These are phyloP conservation scores for Tetrapisispora taiwanensis DNA, from an alignment of 805 yeast genomes.

Conservation along the genomic window DNA sequence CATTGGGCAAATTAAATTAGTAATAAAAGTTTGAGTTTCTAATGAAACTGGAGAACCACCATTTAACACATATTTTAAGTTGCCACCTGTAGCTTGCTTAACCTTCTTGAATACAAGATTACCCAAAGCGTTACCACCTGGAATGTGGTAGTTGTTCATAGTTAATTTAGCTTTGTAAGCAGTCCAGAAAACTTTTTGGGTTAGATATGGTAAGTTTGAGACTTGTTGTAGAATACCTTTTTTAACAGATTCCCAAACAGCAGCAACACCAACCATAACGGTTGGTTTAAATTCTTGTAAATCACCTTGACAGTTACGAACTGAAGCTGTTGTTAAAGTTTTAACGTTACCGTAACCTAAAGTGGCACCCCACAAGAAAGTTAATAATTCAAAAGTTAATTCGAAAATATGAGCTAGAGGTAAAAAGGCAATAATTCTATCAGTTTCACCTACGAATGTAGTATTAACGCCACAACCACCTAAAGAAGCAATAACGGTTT, in stretches of 20 bases:
- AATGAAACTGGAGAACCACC: slow-evolving; percentile 91
- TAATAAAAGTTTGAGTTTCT: slow-evolving; percentile 75
- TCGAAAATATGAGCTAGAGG: slow-evolving; percentile 97
- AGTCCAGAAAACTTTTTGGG: slow-evolving; percentile 82
- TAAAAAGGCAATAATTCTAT: slow-evolving; percentile 75
- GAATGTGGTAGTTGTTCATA: slow-evolving; percentile 55
- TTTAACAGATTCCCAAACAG: slow-evolving; percentile 93
- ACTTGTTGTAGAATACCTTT: slow-evolving; percentile 83
- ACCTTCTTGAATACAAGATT: slow-evolving; percentile 71
- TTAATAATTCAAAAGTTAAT: slow-evolving; percentile 69
- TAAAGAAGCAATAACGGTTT: slow-evolving; percentile 66
- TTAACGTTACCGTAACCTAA: slow-evolving; percentile 89
- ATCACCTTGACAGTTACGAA: slow-evolving; percentile 82
- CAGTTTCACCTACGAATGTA: slow-evolving; percentile 44
- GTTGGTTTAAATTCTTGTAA: slow-evolving; percentile 82
- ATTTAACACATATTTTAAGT: slow-evolving; percentile 58
- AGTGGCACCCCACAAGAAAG: slow-evolving; percentile 80
- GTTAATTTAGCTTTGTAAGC: slow-evolving; percentile 65
- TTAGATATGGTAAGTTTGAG: slow-evolving; percentile 48
- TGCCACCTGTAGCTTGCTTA: slow-evolving; percentile 92
- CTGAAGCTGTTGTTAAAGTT: slow-evolving; percentile 74
- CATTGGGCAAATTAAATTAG: slow-evolving; percentile 74
- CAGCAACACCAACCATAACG: slow-evolving; percentile 95
- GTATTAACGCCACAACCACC: slow-evolving; percentile 71
- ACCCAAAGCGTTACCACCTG: slow-evolving; percentile 60